Percentiles rank a stretch among this genome's conserved stretches.
Evolutionary conservation across 768 basidiomycete genomes (phyloP).

Genomic region (Mycena floridula): DNA sequence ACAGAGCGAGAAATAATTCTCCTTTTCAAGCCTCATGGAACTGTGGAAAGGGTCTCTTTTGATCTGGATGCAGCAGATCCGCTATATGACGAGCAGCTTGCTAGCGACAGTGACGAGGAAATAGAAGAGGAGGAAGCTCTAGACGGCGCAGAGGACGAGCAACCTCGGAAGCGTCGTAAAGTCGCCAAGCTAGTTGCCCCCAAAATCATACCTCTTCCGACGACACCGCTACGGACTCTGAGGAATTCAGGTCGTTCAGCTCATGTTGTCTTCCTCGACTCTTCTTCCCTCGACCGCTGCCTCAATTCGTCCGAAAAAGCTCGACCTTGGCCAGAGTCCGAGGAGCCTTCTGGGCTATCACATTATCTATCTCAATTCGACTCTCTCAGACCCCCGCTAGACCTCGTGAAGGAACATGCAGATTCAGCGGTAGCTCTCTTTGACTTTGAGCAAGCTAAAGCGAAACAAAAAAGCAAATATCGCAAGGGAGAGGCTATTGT

Average conservation of each 20-base stretch:
- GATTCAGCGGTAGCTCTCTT: conserved; percentile 72
- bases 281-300: conserved; percentile 63
- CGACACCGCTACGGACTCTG: conserved; percentile 43
- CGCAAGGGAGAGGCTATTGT: conserved; percentile 84
- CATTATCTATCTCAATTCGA: conserved; percentile 67
- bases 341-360: conserved; percentile 60
- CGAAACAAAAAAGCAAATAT: conserved; percentile 58
- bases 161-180: conserved; percentile 35
- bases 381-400: conserved; percentile 69
- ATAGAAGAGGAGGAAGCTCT: conserved; percentile 21
- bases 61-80: conserved; percentile 35
- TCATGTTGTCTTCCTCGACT: conserved; percentile 67
- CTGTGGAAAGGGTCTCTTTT: conserved; percentile 70
- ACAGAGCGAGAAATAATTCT: conserved; percentile 73
- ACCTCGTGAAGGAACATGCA: conserved; percentile 68
- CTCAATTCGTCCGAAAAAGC: conserved; percentile 48
- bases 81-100: conserved; percentile 34
- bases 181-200: conserved; percentile 21
- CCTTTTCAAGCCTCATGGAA: conserved; percentile 75
- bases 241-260: conserved; percentile 62
- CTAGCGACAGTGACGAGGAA: conserved; percentile 35
- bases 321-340: conserved; percentile 57
- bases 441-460: conserved; percentile 64
- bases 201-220: conserved; percentile 56
- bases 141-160: conserved; percentile 12